Evolutionary conservation across 257 asterid species (phyloP), one percentile per base, ranked within the genome.

Genomic region (Solanum lycopersicoides): DNA sequence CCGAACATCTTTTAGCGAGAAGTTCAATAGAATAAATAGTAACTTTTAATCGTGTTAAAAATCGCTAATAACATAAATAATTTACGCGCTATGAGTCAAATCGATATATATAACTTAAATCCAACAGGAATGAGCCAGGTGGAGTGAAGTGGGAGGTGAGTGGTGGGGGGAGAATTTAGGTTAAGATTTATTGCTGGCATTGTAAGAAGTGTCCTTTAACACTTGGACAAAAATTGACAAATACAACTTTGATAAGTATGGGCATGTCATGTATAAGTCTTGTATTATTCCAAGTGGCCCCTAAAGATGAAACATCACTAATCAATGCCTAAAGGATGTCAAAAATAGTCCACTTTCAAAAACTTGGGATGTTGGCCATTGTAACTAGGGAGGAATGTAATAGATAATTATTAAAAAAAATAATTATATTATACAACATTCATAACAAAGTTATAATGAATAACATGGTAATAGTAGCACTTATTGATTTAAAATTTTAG

Each of bases 271-370:
- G 76, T 50, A 71, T 39, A 74, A 30, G 75, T 16, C 41, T 30
- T 83, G 90, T 63, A 82, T 39, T 50, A 1, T 79, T 56, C 28
- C 65, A 30, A 69, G 73, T 87, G 88, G 89, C 56, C 89, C 89
- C 44, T 77, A 59, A 85, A 87, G 77, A 41, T 66, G 69, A 82
- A 82, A 82, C 85, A 82, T 9, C 85, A 82, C 45, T 50, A 45
- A 88, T 84, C 66, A 86, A 56, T 87, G 80, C 86, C 41, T 77
- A 60, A 85, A 72, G 85, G 88, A 74, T 87, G 71, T 86, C 88
- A 86, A 68, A 86, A 72, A 42, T 42, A 86, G 72, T 21, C 35
- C 66, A 86, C 23, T 47, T 32, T 85, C 30, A 20, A 47, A 18
- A 25, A 72, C 25, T 72, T 12, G 44, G 74, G 65, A 86, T 86